Evolutionary conservation across 495 filamentous ascomycete species (phyloP).

Genomic region (Annulohypoxylon maeteangense): DNA sequence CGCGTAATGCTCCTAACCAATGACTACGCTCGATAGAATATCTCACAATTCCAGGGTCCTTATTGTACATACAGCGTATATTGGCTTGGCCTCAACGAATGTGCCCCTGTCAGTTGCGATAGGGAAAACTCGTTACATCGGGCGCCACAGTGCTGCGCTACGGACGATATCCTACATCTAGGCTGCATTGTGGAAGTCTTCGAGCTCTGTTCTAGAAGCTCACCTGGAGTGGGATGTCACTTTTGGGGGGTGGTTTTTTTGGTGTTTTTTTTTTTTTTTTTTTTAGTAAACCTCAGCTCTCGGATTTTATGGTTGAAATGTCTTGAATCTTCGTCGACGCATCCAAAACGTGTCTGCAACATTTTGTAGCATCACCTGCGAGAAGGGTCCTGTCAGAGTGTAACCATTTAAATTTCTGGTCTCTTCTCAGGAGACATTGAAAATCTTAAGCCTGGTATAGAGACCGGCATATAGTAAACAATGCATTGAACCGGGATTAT

Average conservation of each 20-base stretch:
- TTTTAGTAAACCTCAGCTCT: constrained; percentile 27
- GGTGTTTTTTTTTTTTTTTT: not conserved
- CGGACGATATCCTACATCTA: constrained; percentile 21
- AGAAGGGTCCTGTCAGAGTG: constrained; percentile 26
- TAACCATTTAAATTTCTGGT: not conserved
- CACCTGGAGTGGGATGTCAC: not conserved
- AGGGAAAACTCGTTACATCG: constrained; percentile 24
- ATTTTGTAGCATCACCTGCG: constrained; percentile 24
- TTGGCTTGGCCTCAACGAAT: constrained; percentile 30
- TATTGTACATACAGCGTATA: too few relatives aligned
- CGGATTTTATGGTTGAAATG: not conserved
- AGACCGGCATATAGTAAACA: constrained; percentile 16
- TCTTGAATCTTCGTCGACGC: constrained; percentile 18
- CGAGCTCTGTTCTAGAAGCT: constrained; percentile 38
- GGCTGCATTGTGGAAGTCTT: constrained; percentile 22
- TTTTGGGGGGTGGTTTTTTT: too few relatives aligned
- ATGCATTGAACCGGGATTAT: constrained; percentile 32
- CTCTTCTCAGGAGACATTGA: constrained; percentile 14
- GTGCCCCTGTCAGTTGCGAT: constrained; percentile 1
- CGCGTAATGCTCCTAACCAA: constrained; percentile 13
- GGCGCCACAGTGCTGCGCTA: constrained; percentile 10
- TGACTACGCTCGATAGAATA: not conserved
- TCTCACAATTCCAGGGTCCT: constrained; percentile 34
- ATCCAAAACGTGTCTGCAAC: constrained; percentile 22
- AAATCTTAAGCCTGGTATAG: constrained; percentile 5